A percentile compares a stretch with the other conserved stretches of the same genome.
Evolutionary conservation across 192 early-diverging fungal genomes (phyloP).

Genomic region (Neocallimastix lanati): DNA sequence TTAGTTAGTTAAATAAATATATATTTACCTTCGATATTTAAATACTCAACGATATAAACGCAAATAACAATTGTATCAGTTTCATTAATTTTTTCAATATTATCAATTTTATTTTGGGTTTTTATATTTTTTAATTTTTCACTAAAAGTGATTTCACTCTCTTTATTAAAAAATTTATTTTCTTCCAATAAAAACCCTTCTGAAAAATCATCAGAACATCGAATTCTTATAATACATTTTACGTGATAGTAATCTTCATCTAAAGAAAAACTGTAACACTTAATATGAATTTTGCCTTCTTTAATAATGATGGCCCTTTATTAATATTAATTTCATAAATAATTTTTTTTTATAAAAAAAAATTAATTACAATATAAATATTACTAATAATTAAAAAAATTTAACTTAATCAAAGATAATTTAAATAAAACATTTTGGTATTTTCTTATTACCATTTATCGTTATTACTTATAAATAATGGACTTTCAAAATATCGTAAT

Average conservation of each 20-base stretch:
- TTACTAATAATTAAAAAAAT: too few species aligned
- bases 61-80: not conserved
- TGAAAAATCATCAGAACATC: not conserved
- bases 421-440: too few species aligned
- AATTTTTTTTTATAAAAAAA: too few species aligned
- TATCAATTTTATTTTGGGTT: not conserved
- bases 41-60: not conserved
- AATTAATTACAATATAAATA: not conserved
- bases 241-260: not conserved
- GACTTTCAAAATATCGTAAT: too few species aligned
- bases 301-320: not conserved
- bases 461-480: too few species aligned
- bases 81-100: not conserved
- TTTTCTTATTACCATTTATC: too few species aligned
- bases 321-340: not conserved
- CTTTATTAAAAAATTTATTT: not conserved
- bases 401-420: too few species aligned
- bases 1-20: too few species aligned
- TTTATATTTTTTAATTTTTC: not conserved
- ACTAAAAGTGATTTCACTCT: not conserved
- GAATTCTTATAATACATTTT: not conserved
- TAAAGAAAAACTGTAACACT: not conserved
- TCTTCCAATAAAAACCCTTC: not conserved
- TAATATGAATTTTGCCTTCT: not conserved
- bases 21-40: not conserved